Conservation (phyloP, 2,329 filamentous ascomycete species). For the Gnomoniopsis smithogilvyi region DNA sequence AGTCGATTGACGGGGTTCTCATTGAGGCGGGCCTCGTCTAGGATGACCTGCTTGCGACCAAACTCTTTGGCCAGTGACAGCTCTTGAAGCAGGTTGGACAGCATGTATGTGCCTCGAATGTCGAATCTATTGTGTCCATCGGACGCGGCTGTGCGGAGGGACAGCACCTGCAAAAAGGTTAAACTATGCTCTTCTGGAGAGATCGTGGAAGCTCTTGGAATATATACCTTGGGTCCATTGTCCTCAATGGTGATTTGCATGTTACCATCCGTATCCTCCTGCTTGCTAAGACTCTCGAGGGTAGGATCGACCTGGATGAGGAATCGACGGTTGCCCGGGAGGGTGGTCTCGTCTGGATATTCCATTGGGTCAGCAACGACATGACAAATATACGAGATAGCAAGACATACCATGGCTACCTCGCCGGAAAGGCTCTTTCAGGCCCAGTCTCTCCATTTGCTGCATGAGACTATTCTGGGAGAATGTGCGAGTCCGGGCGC, state of each 20-base stretch:
- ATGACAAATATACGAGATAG: neutral
- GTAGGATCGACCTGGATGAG: constrained; percentile 84
- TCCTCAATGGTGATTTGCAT: constrained; percentile 98
- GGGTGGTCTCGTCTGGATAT: constrained; percentile 65
- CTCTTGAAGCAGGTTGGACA: constrained; percentile 94
- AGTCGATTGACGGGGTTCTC: constrained; percentile 93
- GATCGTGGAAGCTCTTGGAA: neutral
- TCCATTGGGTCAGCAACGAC: constrained; percentile 7
- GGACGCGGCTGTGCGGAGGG: constrained; percentile 79
- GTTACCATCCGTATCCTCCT: constrained; percentile 92
- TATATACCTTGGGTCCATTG: constrained; percentile 75
- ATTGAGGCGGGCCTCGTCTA: constrained; percentile 87
- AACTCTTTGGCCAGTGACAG: constrained; percentile 89
- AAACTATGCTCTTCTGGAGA: neutral
- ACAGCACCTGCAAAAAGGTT: constrained; percentile 59
- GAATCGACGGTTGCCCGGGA: constrained; percentile 69
- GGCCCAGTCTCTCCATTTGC: constrained; percentile 49
- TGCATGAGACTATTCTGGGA: constrained; percentile 56
- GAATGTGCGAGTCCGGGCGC: constrained; percentile 52
- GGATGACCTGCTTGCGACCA: constrained; percentile 81
- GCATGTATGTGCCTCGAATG: constrained; percentile 92
- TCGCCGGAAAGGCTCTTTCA: constrained; percentile 53
- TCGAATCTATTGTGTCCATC: constrained; percentile 86
- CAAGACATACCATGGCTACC: constrained; percentile 53
- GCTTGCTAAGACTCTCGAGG: constrained; percentile 70